phyloP scores from a whole-genome alignment of 148 eudicot species.

The Hydrangea macrophylla region DNA sequence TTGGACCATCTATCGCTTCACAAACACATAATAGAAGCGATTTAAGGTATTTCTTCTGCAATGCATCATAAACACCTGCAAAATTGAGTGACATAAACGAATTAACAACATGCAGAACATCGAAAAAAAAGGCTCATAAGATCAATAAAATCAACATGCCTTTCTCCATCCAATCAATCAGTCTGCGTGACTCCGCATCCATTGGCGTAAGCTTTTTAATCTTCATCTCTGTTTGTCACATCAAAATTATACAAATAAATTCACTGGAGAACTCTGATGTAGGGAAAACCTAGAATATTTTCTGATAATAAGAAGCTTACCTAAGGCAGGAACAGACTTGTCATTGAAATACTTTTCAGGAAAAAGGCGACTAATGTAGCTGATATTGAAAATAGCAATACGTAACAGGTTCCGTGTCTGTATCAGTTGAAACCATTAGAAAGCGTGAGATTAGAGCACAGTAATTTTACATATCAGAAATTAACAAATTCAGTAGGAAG shows the following conservation, averaged over 20 bases:
- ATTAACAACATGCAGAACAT: neutral
- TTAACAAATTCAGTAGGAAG: neutral
- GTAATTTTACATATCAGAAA: neutral
- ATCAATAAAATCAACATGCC: constrained; percentile 31
- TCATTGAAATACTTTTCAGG: constrained; percentile 94
- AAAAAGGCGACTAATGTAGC: constrained; percentile 91
- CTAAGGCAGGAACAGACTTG: constrained; percentile 89
- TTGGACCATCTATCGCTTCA: constrained; percentile 68
- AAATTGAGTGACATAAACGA: constrained; percentile 3
- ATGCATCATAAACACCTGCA: constrained; percentile 92
- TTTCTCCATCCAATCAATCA: constrained; percentile 99
- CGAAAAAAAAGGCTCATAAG: constrained; percentile 3
- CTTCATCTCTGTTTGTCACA: constrained; percentile 68
- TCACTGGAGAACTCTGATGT: neutral
- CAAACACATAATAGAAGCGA: constrained; percentile 81
- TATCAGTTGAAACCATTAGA: constrained; percentile 4
- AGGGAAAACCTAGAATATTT: neutral
- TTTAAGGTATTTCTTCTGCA: constrained; percentile 85
- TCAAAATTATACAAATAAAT: neutral
- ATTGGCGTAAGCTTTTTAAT: constrained; percentile 94
- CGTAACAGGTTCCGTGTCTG: constrained; percentile 96
- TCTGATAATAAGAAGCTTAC: constrained; percentile 31
- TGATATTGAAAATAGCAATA: constrained; percentile 90
- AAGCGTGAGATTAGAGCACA: neutral
- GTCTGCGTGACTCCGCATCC: constrained; percentile 86